Percentiles rank a stretch among this genome's conserved stretches.
phyloP scores from a whole-genome alignment of 2,329 filamentous ascomycete species.

The Onygenales sp. region DNA sequence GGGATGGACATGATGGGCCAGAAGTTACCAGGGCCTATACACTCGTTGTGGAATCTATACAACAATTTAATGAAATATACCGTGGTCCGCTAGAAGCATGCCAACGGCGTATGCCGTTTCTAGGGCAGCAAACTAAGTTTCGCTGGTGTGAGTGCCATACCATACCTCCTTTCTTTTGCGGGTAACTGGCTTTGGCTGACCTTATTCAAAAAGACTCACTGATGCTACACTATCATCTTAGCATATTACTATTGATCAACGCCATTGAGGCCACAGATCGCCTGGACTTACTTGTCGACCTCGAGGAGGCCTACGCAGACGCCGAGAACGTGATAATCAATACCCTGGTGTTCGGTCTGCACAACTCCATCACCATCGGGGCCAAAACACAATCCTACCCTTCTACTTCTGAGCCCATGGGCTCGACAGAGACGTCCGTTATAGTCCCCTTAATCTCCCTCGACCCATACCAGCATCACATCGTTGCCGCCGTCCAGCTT shows the following conservation, averaged over 20 bases:
- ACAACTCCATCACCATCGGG: slow-evolving; percentile 17
- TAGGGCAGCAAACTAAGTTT: slow-evolving; percentile 20
- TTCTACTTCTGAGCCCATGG: not conserved
- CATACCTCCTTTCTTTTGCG: not conserved
- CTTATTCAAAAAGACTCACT: slow-evolving; percentile 13
- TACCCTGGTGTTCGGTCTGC: slow-evolving; percentile 19
- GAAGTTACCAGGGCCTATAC: slow-evolving; percentile 18
- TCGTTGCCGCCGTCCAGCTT: slow-evolving; percentile 21
- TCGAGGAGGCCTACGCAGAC: slow-evolving; percentile 14
- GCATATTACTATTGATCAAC: slow-evolving; percentile 20
- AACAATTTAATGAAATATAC: slow-evolving; percentile 21
- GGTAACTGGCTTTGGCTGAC: not conserved
- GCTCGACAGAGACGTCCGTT: slow-evolving; percentile 1
- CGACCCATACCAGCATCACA: slow-evolving; percentile 23
- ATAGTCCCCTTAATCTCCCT: slow-evolving; percentile 20
- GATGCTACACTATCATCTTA: slow-evolving; percentile 20
- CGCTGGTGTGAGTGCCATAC: slow-evolving; percentile 21
- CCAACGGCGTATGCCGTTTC: slow-evolving; percentile 20
- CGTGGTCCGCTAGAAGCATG: slow-evolving; percentile 18
- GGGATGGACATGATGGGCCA: slow-evolving; percentile 22
- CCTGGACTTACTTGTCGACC: slow-evolving; percentile 16
- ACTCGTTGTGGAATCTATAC: slow-evolving; percentile 17
- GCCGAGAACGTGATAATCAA: slow-evolving; percentile 20
- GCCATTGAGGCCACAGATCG: slow-evolving; percentile 18
- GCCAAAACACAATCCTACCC: slow-evolving; percentile 1